Evolutionary conservation across 805 yeast genomes (phyloP).

Genomic region (Candida ipomoeae): DNA sequence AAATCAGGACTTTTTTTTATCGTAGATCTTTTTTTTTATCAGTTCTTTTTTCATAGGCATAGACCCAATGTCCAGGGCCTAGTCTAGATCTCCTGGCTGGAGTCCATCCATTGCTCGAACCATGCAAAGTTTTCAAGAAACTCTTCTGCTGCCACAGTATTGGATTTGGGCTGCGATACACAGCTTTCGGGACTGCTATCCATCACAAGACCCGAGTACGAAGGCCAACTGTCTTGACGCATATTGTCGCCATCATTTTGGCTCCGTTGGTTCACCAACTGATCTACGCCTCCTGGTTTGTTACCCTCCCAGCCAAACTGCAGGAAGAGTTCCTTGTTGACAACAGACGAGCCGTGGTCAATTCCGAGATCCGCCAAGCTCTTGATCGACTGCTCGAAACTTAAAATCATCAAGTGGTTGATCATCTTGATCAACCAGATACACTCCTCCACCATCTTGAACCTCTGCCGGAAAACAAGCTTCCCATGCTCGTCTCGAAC

Average conservation of each 20-base stretch:
- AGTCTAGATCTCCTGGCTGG: not conserved
- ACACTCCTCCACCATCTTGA: slow-evolving; percentile 55
- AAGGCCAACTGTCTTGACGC: not conserved
- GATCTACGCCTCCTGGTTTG: slow-evolving; percentile 5
- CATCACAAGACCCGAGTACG: not conserved
- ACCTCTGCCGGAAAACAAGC: slow-evolving; percentile 29
- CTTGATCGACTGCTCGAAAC: slow-evolving; percentile 39
- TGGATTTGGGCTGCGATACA: slow-evolving; percentile 7
- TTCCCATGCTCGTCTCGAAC: slow-evolving; percentile 30
- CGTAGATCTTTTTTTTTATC: too few species aligned
- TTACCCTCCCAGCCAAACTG: slow-evolving; percentile 39
- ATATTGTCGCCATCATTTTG: not conserved
- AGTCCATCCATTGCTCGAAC: slow-evolving; percentile 52
- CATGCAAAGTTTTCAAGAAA: slow-evolving; percentile 46
- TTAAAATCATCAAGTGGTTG: slow-evolving; percentile 46
- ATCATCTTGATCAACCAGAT: slow-evolving; percentile 59
- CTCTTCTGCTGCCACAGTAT: slow-evolving; percentile 11
- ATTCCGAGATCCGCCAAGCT: slow-evolving; percentile 41
- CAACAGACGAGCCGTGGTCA: slow-evolving; percentile 51
- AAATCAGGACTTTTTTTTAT: too few species aligned
- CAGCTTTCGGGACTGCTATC: slow-evolving; percentile 4
- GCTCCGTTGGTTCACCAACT: slow-evolving; percentile 18
- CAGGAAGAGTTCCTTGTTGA: slow-evolving; percentile 45
- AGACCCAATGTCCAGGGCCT: not conserved
- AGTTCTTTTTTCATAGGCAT: too few species aligned